Percentiles rank a stretch among this genome's conserved stretches.
Evolutionary conservation across 192 early-diverging fungal genomes (phyloP).

Genomic region (Coemansia sp.): DNA sequence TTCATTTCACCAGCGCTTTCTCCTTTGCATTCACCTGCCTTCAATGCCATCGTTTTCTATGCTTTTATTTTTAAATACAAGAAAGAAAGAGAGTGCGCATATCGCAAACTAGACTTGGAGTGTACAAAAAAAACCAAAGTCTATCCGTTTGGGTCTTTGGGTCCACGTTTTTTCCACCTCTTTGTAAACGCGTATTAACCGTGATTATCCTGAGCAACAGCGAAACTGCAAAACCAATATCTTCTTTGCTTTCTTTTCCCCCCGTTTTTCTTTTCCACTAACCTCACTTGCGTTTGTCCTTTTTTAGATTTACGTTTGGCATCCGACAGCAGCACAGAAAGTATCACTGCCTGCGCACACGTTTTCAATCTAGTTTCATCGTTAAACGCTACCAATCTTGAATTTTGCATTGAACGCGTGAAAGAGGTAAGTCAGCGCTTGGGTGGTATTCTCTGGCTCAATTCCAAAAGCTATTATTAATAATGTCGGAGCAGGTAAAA

Average conservation of each 20-base stretch:
- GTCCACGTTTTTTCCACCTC: neutral
- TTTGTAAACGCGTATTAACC: neutral
- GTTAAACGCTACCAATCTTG: conserved; percentile 31
- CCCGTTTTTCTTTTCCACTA: neutral
- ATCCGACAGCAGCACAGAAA: neutral
- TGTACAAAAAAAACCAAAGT: neutral
- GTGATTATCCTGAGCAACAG: neutral
- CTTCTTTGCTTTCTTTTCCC: conserved; percentile 4
- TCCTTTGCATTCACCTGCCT: neutral
- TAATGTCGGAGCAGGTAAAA: neutral
- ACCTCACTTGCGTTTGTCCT: neutral
- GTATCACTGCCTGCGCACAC: conserved; percentile 14
- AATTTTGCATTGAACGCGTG: conserved; percentile 28
- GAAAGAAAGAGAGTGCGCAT: too few relatives aligned
- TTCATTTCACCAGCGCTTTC: neutral
- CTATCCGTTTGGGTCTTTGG: neutral
- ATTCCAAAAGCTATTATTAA: neutral
- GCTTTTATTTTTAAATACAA: neutral
- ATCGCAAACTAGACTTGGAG: neutral
- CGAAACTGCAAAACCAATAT: neutral
- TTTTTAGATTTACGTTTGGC: conserved; percentile 25
- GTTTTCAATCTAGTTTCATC: conserved; percentile 33
- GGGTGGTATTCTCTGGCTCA: neutral
- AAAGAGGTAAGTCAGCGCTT: conserved; percentile 32
- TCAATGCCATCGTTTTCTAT: neutral